A percentile compares a stretch with the other conserved stretches of the same genome.
phyloP scores from a whole-genome alignment of 2,329 filamentous ascomycete genomes.

The Aspergillus udagawae region DNA sequence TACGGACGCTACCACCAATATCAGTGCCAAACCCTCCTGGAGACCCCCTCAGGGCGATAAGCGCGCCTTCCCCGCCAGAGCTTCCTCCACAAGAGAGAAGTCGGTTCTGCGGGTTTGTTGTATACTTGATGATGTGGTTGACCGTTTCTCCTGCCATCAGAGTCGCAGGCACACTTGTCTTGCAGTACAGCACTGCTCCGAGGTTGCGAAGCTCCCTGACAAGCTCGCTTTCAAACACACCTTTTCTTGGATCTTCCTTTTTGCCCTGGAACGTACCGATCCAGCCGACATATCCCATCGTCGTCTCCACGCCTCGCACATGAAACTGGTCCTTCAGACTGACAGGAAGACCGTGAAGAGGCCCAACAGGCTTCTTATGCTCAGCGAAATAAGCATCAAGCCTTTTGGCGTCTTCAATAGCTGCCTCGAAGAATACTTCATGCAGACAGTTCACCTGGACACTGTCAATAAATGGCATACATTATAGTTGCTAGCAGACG shows the following conservation, averaged over 20 bases:
- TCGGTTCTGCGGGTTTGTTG: slow-evolving; percentile 55
- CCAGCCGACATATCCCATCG: slow-evolving; percentile 64
- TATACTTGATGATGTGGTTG: slow-evolving; percentile 59
- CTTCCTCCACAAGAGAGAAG: slow-evolving; percentile 54
- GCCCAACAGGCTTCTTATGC: slow-evolving; percentile 48
- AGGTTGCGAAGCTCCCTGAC: slow-evolving; percentile 51
- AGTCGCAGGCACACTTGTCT: slow-evolving; percentile 55
- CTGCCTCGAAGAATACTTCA: slow-evolving; percentile 53
- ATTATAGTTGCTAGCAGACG: slow-evolving; percentile 2
- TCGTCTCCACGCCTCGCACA: slow-evolving; percentile 49
- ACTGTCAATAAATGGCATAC: slow-evolving; percentile 7
- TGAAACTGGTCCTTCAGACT: slow-evolving; percentile 50
- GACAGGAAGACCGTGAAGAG: slow-evolving; percentile 60
- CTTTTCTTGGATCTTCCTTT: slow-evolving; percentile 48
- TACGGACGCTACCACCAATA: slow-evolving; percentile 54
- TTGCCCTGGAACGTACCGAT: slow-evolving; percentile 58
- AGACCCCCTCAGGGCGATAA: slow-evolving; percentile 52
- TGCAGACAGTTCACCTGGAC: slow-evolving; percentile 47
- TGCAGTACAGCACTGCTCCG: slow-evolving; percentile 54
- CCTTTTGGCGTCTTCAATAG: slow-evolving; percentile 45
- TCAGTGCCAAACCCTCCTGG: slow-evolving; percentile 58
- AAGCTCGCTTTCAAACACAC: slow-evolving; percentile 54
- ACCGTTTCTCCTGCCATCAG: slow-evolving; percentile 57
- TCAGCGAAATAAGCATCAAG: slow-evolving; percentile 47
- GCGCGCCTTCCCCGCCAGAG: slow-evolving; percentile 56